Percentiles rank a stretch among this genome's conserved stretches.
Conservation (phyloP, 345 rosid genomes). For the Conringia planisiliqua region DNA sequence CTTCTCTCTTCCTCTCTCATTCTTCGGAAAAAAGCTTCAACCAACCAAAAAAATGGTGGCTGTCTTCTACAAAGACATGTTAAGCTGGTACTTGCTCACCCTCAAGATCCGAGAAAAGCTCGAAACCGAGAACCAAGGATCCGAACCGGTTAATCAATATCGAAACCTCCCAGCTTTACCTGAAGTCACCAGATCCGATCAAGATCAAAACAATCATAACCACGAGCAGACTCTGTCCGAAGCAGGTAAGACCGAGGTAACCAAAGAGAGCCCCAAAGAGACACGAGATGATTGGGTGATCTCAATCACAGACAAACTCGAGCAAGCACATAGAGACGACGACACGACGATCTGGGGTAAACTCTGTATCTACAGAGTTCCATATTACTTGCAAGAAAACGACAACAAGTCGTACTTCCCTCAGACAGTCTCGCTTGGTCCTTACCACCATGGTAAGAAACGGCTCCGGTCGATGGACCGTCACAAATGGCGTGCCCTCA, state of each 20-base stretch:
- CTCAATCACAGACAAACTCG: slow-evolving; percentile 60
- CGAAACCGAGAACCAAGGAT: slow-evolving; percentile 17
- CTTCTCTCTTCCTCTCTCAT: not conserved
- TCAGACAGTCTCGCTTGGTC: slow-evolving; percentile 76
- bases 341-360: slow-evolving; percentile 58
- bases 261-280: slow-evolving; percentile 24
- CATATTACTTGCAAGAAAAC: slow-evolving; percentile 2
- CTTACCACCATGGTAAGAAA: slow-evolving; percentile 74
- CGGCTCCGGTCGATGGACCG: slow-evolving; percentile 70
- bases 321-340: slow-evolving; percentile 68
- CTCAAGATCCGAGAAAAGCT: slow-evolving; percentile 35
- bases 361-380: slow-evolving; percentile 31
- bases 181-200: slow-evolving; percentile 17
- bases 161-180: not conserved
- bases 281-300: slow-evolving; percentile 65
- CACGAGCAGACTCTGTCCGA: slow-evolving; percentile 31
- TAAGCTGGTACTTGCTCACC: slow-evolving; percentile 38
- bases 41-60: slow-evolving; percentile 30
- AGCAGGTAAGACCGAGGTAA: slow-evolving; percentile 25
- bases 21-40: not conserved
- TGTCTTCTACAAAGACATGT: slow-evolving; percentile 38
- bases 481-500: slow-evolving; percentile 82
- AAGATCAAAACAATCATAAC: slow-evolving; percentile 22
- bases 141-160: not conserved
- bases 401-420: slow-evolving; percentile 44